Base-by-base conservation (phyloP, 768 basidiomycete species). In the Leccinum aurantiacum region DNA sequence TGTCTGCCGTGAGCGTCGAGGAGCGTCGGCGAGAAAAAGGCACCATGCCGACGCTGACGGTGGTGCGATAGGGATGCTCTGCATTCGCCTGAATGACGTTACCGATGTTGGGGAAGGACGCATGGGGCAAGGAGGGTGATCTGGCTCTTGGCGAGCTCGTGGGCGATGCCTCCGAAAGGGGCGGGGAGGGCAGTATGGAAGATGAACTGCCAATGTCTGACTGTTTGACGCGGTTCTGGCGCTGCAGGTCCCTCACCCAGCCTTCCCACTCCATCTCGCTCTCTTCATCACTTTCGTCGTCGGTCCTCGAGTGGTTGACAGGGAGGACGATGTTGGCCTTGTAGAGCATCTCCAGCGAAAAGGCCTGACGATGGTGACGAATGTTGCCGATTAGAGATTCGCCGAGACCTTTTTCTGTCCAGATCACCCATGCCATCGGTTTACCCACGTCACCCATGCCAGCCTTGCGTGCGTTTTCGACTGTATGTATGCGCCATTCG, bases 211-310 rank as follows among this genome's bases (percentile, higher is more conserved):
- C 48, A 13, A 51, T 65, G 3, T 50, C 58, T 13, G 61, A 53
- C 10, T 58, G 67, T 57, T 56, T 64, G n/a, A 66, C 61, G 17
- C 54, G 61, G 58, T 60, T 33, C 64, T 79, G 79, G 22, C 80
- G 74, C 46, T 78, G 74, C 48, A 88, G 57, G 74, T 87, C 87
- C 5, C 80, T 80, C 67, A 79, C 75, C 88, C 88, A 90, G 1
- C 82, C 84, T 4, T 82, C 76, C 88, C 88, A 90, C 67, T 90
- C 88, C 22, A 75, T 73, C 68, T 88, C 88, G 64, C 78, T 81
- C 25, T 80, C 77, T 6, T 72, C 77, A 5, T 73, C 75, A n/a
- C 63, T 70, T 27, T 77, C 79, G 31, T 75, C 80, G 4, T 75
- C 77, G 25, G 70, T 60, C 9, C 67, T 72, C 41, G 35, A 10